Percentiles rank a stretch among this genome's conserved stretches.
These are phyloP conservation scores for Alisma plantagoaquatica DNA, from an alignment of 106 monocot species.

Conservation along the genomic window DNA sequence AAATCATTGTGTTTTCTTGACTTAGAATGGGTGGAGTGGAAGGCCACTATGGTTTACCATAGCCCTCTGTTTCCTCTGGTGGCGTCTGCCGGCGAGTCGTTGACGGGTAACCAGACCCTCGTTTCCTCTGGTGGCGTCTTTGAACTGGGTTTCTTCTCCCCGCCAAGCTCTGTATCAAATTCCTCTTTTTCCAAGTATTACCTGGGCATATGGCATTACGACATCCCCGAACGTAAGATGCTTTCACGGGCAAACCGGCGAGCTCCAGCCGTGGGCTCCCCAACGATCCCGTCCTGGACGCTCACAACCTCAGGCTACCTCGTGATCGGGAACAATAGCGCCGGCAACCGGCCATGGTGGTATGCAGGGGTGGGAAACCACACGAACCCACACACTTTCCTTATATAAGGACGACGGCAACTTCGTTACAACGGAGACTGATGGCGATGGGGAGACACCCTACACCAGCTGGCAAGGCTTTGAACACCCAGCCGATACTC, in stretches of 20 bases:
- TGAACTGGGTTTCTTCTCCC: conserved; percentile 37
- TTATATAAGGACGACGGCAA: conserved; percentile 19
- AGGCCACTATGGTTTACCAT: no score
- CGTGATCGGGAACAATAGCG: conserved; percentile 3
- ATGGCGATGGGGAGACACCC: not conserved
- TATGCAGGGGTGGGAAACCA: not conserved
- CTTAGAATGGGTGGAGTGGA: no score
- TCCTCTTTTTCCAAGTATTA: no score
- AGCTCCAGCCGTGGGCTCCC: conserved; percentile 1
- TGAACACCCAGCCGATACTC: conserved; percentile 24
- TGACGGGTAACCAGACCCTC: conserved; percentile 11
- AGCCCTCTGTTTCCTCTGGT: no score
- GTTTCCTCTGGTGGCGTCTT: conserved; percentile 19
- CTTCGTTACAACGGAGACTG: no score
- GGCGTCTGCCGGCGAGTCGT: not conserved
- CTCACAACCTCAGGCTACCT: conserved; percentile 9
- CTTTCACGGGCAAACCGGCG: conserved; percentile 36
- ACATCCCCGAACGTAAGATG: conserved; percentile 5
- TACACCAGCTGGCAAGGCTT: conserved; percentile 7
- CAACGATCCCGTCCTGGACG: conserved; percentile 5
- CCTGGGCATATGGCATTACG: conserved; percentile 6
- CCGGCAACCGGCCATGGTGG: conserved; percentile 4
- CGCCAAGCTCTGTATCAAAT: no score
- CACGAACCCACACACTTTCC: conserved; percentile 14
- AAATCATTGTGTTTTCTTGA: no score